Evolutionary conservation across 495 filamentous ascomycete species (phyloP).

Genomic region (Hypoxylon perforatum): DNA sequence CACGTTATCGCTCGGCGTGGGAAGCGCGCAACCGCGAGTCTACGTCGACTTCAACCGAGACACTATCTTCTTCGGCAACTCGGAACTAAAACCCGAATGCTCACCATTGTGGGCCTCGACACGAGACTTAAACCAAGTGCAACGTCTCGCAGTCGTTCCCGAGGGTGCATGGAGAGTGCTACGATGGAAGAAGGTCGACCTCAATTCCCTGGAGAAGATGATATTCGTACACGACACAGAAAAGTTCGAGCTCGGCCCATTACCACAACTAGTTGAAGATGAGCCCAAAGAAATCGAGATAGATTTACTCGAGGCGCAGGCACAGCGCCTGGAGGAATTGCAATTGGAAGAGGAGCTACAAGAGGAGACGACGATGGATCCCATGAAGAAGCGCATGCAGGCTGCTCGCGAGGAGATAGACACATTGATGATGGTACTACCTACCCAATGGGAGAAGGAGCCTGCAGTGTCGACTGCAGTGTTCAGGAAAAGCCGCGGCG

Average conservation of each 20-base stretch:
- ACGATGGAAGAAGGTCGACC: constrained; percentile 38
- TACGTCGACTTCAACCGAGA: constrained; percentile 50
- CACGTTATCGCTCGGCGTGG: constrained; percentile 48
- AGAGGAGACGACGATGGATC: constrained; percentile 11
- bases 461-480: constrained; percentile 42
- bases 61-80: constrained; percentile 45
- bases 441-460: constrained; percentile 41
- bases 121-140: constrained; percentile 31
- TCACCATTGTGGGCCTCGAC: constrained; percentile 39
- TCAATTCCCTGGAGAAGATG: constrained; percentile 37
- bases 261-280: constrained; percentile 40
- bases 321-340: constrained; percentile 23
- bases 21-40: constrained; percentile 42
- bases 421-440: constrained; percentile 44
- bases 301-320: constrained; percentile 31
- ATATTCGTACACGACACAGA: constrained; percentile 46
- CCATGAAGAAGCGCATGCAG: constrained; percentile 44
- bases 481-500: constrained; percentile 40
- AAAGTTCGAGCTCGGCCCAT: constrained; percentile 29
- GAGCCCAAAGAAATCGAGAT: constrained; percentile 22
- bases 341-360: constrained; percentile 20
- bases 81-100: constrained; percentile 39
- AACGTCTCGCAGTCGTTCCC: constrained; percentile 42
- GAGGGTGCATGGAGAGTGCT: constrained; percentile 44
- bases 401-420: constrained; percentile 44